Evolutionary conservation across 225 moss, liverwort and hornwort genomes (phyloP).

Genomic region (Pleurozium schreberi): DNA sequence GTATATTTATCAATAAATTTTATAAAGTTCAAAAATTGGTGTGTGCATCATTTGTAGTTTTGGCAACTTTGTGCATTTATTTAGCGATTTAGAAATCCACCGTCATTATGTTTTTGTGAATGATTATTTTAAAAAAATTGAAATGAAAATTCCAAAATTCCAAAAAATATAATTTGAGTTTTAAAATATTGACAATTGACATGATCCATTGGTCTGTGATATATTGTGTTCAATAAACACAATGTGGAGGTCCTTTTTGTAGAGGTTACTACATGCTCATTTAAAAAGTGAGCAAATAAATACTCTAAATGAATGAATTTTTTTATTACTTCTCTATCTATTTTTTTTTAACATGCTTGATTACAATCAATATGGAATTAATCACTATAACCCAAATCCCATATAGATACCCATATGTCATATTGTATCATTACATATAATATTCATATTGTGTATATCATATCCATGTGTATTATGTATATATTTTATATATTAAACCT

Average conservation of each 20-base stretch:
- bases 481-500: too few relatives aligned
- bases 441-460: too few relatives aligned
- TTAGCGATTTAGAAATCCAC: not conserved
- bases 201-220: too few relatives aligned
- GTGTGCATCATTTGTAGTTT: fast-evolving
- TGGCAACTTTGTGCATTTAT: not conserved
- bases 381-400: too few relatives aligned
- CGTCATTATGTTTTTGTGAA: not conserved
- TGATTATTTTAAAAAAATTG: not conserved
- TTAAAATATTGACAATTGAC: fast-evolving
- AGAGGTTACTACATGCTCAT: not conserved
- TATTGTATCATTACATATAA: not conserved
- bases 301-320: too few relatives aligned
- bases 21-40: not conserved
- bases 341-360: too few relatives aligned
- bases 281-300: not conserved
- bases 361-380: too few relatives aligned
- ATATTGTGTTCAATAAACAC: not conserved
- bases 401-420: not conserved
- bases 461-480: not conserved
- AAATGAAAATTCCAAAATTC: not conserved
- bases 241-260: not conserved
- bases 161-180: not conserved
- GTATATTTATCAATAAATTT: not conserved
- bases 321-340: too few relatives aligned